Base-by-base conservation (phyloP, 371 early-diverging fungal genomes). In the Homolaphlyctis polyrhiza region DNA sequence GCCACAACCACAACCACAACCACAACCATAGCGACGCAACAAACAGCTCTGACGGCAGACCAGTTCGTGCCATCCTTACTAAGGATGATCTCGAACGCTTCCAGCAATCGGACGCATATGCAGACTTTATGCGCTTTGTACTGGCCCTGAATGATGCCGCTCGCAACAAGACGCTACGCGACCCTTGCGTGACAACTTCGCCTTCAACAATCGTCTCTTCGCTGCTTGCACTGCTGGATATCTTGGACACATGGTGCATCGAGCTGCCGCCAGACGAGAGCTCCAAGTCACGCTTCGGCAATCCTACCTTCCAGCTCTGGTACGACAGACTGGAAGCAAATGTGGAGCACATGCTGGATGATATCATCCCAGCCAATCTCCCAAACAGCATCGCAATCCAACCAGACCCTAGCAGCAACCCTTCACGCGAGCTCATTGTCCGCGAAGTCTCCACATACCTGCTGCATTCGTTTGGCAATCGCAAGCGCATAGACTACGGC, bases 401-500 rank as follows among this genome's bases (percentile, higher is more conserved):
- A 18, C 39, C 39, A 8, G 39, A 8, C 11, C 39, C 39, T 39
- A 18, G 11, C n/a, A n/a, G 39, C 39, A 71, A 66, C 18, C 63
- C 82, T 64, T 65, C 62, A 58, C 28, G 57, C 47, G 60, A 28
- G 18, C 71, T 61, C 65, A 54, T 83, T 74, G 23, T 79, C 81
- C 66, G 69, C 14, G 95, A 96, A 79, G 81, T 92, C 1, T 68
- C 87, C 32, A 74, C 75, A 36, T 99, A 99, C 77, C 81, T 97
- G 43, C 66, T 82, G 34, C 87, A 92, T 71, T 87, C 90, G 64
- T 98, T 96, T 87, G 99, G 99, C 28, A 93, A 97, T 73, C 77
- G 86, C 27, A 87, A 86, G 64, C 86, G 99, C 63, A 95, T 99
- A 49, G 99, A 99, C 81, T 99, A 98, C 76, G 99, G 99, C 32